These are phyloP conservation scores for Calendula officinalis DNA, from an alignment of 129 eudicot species.

Conservation along the genomic window DNA sequence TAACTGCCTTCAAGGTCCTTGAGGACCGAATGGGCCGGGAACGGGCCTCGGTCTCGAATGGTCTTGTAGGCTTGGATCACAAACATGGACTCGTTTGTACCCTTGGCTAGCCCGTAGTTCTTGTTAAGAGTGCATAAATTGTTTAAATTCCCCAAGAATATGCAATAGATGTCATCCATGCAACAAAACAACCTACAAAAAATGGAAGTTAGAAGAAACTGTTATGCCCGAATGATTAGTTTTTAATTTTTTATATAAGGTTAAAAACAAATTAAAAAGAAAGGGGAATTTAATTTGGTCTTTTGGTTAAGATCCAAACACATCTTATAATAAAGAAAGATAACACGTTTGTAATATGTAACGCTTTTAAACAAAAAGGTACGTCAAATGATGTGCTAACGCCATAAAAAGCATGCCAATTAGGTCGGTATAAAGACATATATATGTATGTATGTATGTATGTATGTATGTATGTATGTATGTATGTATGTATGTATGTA, in stretches of 20 bases:
- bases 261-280: too few relatives aligned
- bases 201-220: not conserved
- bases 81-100: constrained; percentile 67
- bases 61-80: constrained; percentile 86
- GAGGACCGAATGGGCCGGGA: constrained; percentile 85
- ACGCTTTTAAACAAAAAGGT: not conserved
- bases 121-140: constrained; percentile 62
- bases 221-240: too few relatives aligned
- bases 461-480: not conserved
- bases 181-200: constrained; percentile 61
- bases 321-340: too few relatives aligned
- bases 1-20: constrained; percentile 79
- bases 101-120: constrained; percentile 68
- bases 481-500: not conserved
- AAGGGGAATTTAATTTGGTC: too few relatives aligned
- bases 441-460: not conserved
- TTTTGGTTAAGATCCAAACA: too few relatives aligned
- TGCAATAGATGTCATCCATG: constrained; percentile 65
- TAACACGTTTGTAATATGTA: too few relatives aligned
- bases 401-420: too few relatives aligned
- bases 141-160: constrained; percentile 66
- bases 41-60: constrained; percentile 79
- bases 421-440: not conserved
- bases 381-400: not conserved
- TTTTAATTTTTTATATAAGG: too few relatives aligned